Percentiles rank a stretch among this genome's conserved stretches.
phyloP scores from a whole-genome alignment of 2,329 filamentous ascomycete species.

The Exophiala lecanii-corni region DNA sequence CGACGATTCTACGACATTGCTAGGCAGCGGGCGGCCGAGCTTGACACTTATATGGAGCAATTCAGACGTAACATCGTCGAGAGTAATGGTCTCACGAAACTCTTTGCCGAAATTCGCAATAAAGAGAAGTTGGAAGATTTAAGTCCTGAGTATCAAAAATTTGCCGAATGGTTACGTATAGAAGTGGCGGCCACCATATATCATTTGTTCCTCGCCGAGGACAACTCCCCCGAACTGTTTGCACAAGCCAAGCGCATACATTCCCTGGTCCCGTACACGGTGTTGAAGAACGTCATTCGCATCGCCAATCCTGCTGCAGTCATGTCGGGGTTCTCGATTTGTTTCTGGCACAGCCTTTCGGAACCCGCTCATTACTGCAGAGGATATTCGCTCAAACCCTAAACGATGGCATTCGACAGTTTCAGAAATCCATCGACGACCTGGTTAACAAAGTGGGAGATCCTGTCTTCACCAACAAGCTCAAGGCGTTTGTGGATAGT shows the following conservation, averaged over 20 bases:
- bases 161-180: slow-evolving; percentile 95
- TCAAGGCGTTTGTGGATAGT: slow-evolving; percentile 72
- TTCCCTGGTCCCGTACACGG: slow-evolving; percentile 84
- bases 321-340: slow-evolving; percentile 93
- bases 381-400: slow-evolving; percentile 90
- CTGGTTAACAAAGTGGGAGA: slow-evolving; percentile 77
- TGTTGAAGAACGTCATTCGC: slow-evolving; percentile 94
- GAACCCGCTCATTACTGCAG: slow-evolving; percentile 82
- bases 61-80: slow-evolving; percentile 65
- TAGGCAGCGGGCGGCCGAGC: slow-evolving; percentile 77
- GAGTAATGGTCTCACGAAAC: slow-evolving; percentile 76
- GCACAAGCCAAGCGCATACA: slow-evolving; percentile 92
- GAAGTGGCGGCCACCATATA: slow-evolving; percentile 96
- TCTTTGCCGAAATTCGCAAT: slow-evolving; percentile 88
- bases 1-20: slow-evolving; percentile 94
- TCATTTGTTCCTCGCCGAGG: slow-evolving; percentile 93
- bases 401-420: slow-evolving; percentile 79
- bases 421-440: slow-evolving; percentile 80
- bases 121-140: slow-evolving; percentile 84
- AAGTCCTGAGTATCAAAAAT: slow-evolving; percentile 94
- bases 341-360: slow-evolving; percentile 93
- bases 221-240: slow-evolving; percentile 95
- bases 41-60: slow-evolving; percentile 96
- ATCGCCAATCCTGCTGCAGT: slow-evolving; percentile 95
- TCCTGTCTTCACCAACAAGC: slow-evolving; percentile 69